Base-by-base conservation (phyloP, 164 flowering plant species). In the Chimonanthus praecox region DNA sequence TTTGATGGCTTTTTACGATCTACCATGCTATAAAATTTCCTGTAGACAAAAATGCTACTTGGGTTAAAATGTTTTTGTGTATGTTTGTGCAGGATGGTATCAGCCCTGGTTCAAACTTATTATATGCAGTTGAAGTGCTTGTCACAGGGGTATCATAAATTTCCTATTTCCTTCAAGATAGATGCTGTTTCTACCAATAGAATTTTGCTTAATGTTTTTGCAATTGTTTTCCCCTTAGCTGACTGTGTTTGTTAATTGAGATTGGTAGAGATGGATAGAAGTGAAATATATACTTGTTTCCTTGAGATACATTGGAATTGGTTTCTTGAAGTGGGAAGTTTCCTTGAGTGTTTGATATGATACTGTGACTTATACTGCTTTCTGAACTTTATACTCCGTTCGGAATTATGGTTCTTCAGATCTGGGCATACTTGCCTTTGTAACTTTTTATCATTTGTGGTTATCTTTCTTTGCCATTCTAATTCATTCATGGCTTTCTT, bases 61-160 rank as follows among this genome's bases (percentile, higher is more conserved):
- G 6, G 18, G 11, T 46, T 13, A 66, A n/a, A 8, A 13, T 54
- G 60, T 54, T 20, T 48, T 47, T 71, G 47, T 68, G 51, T 79
- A 64, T 62, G 78, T 65, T 68, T 76, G 44, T 85, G 84, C 94
- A 96, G 99, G 98, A 88, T 83, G 93, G 86, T 72, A 84, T 90
- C 67, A 78, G 83, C 75, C 93, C 92, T 76, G 99, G 99, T 77
- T 85, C 95, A 72, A 96, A 92, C 82, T 81, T 96, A 76, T 85
- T 96, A 73, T 80, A 81, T 75, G 96, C 99, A 3, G 83, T 96
- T 62, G 97, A 92, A 85, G 87, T 87, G 75, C 95, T 96, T 78
- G 96, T 92, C 69, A 92, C 97, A 70, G 97, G 93, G 95, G 99
- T 96, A 87, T 77, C 78, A 72, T 33, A 9, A 46, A 46, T 66